Percentiles rank a stretch among this genome's conserved stretches.
These are phyloP conservation scores for Penicillium sp. DNA, from an alignment of 2,329 filamentous ascomycete genomes.

Conservation along the genomic window DNA sequence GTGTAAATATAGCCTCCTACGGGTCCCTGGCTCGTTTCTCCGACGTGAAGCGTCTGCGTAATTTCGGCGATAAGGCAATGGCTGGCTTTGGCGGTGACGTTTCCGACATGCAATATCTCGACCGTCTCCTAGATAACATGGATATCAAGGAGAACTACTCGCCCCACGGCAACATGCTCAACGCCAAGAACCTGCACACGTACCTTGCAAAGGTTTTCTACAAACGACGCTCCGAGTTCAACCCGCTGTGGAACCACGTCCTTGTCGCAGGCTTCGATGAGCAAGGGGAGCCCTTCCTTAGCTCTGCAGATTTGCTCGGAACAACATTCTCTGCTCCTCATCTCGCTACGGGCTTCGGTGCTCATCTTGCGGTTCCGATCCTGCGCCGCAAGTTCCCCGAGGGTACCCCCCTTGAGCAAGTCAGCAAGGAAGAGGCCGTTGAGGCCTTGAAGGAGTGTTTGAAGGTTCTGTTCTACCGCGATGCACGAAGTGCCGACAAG, in stretches of 20 bases:
- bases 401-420: conserved; percentile 68
- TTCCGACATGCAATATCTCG: conserved; percentile 98
- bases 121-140: conserved; percentile 82
- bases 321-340: conserved; percentile 87
- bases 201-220: conserved; percentile 97
- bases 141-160: conserved; percentile 87
- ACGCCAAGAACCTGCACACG: conserved; percentile 91
- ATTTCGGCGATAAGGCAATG: conserved; percentile 78
- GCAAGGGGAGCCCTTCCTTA: conserved; percentile 78
- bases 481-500: conserved; percentile 84
- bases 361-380: conserved; percentile 88
- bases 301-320: conserved; percentile 84
- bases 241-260: conserved; percentile 95
- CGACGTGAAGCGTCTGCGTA: conserved; percentile 89
- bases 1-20: conserved; percentile 70
- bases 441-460: conserved; percentile 85
- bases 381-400: conserved; percentile 80
- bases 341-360: conserved; percentile 88
- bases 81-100: conserved; percentile 96
- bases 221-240: conserved; percentile 89
- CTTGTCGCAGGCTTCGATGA: conserved; percentile 86
- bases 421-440: conserved; percentile 76
- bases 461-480: conserved; percentile 97
- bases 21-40: conserved; percentile 95
- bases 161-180: conserved; percentile 57